phyloP scores from a whole-genome alignment of 192 early-diverging fungal genomes.

The Linnemannia elongata region DNA sequence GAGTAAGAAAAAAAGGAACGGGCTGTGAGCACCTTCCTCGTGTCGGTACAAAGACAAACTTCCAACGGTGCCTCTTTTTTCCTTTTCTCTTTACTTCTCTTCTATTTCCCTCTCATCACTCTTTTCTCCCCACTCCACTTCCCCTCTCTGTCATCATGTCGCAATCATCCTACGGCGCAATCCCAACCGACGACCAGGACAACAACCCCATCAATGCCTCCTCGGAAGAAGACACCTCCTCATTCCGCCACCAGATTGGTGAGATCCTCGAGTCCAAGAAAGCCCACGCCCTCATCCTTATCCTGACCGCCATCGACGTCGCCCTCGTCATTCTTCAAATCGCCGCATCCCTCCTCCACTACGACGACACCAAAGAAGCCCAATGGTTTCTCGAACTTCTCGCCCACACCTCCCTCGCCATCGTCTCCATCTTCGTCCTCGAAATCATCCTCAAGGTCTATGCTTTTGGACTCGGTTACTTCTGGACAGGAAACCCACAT shows the following conservation, averaged over 20 bases:
- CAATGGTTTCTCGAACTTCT: slow-evolving; percentile 55
- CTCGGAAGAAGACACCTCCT: not conserved
- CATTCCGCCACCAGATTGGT: slow-evolving; percentile 33
- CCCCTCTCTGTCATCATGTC: not conserved
- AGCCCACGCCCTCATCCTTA: slow-evolving; percentile 45
- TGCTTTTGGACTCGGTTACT: slow-evolving; percentile 64
- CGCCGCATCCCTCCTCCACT: slow-evolving; percentile 36
- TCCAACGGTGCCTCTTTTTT: not conserved
- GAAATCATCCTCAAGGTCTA: slow-evolving; percentile 62
- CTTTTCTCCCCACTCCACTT: not conserved
- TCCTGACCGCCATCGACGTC: slow-evolving; percentile 49
- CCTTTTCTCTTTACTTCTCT: not conserved
- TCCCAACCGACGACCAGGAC: slow-evolving; percentile 22
- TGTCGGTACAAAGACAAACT: not conserved
- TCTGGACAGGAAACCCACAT: slow-evolving; percentile 49
- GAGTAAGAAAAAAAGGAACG: not conserved
- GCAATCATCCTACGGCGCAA: slow-evolving; percentile 39
- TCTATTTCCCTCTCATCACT: no score
- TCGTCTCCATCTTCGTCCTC: slow-evolving; percentile 64
- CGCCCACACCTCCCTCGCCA: slow-evolving; percentile 49
- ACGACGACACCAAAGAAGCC: slow-evolving; percentile 42
- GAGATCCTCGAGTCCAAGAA: slow-evolving; percentile 49
- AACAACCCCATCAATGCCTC: not conserved
- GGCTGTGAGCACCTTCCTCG: not conserved
- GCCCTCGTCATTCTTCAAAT: slow-evolving; percentile 54